Conservation (phyloP, 2,329 filamentous ascomycete species). For the Sporothrix variecibatus region DNA sequence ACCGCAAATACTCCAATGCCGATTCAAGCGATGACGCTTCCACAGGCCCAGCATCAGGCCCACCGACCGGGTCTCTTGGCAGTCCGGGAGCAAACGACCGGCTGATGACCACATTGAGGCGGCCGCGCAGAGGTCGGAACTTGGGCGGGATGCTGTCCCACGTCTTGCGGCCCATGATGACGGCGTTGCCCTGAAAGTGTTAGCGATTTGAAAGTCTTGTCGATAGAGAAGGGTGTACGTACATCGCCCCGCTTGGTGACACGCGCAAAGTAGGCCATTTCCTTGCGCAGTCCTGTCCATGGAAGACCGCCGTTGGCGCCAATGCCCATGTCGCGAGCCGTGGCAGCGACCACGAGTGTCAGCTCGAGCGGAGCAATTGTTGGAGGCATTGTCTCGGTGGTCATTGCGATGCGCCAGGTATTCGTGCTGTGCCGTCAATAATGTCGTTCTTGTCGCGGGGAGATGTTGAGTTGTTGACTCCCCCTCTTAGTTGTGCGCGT, state of each 20-base stretch:
- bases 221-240: neutral
- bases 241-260: constrained; percentile 69
- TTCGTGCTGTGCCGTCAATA: neutral
- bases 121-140: constrained; percentile 76
- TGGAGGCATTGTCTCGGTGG: constrained; percentile 33
- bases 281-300: constrained; percentile 84
- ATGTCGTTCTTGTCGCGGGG: neutral
- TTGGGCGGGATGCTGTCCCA: constrained; percentile 84
- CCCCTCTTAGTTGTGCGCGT: neutral
- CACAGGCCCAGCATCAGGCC: constrained; percentile 48
- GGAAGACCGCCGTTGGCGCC: constrained; percentile 77
- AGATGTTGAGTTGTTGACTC: neutral
- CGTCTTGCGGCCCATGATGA: constrained; percentile 97
- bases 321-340: constrained; percentile 80
- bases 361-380: constrained; percentile 54
- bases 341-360: constrained; percentile 92
- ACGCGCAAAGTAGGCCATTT: constrained; percentile 94
- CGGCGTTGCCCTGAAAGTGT: constrained; percentile 59
- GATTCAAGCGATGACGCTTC: constrained; percentile 60
- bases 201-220: neutral
- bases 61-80: constrained; percentile 24
- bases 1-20: constrained; percentile 50
- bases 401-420: constrained; percentile 26
- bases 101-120: constrained; percentile 81
- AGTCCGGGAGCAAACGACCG: constrained; percentile 45